A percentile compares a stretch with the other conserved stretches of the same genome.
phyloP scores from a whole-genome alignment of 2,329 filamentous ascomycete genomes.

The Tolypocladium pustulatum region DNA sequence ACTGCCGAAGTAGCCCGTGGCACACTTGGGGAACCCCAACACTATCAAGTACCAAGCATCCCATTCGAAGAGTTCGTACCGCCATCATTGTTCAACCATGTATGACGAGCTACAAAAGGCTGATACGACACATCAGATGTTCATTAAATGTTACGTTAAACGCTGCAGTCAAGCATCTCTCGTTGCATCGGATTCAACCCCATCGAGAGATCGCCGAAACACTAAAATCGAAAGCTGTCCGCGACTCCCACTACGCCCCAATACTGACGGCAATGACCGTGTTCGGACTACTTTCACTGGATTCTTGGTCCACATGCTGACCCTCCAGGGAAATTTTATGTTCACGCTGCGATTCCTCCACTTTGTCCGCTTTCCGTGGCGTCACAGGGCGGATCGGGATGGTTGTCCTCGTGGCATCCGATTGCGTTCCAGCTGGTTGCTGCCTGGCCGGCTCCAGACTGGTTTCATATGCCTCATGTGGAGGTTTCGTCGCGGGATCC shows the following conservation, averaged over 20 bases:
- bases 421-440: not conserved
- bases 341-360: not conserved
- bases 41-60: no score
- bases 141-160: not conserved
- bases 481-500: not conserved
- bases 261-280: slow-evolving; percentile 7
- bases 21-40: not conserved
- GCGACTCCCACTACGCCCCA: not conserved
- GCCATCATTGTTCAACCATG: no score
- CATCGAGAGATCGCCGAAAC: not conserved
- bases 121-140: not conserved
- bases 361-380: not conserved
- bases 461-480: not conserved
- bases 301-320: not conserved
- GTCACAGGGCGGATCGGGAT: not conserved
- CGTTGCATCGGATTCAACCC: not conserved
- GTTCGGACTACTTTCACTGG: slow-evolving; percentile 5
- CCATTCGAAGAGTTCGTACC: no score
- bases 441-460: not conserved
- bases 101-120: no score
- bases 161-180: not conserved
- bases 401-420: not conserved
- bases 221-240: not conserved
- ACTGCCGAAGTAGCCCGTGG: no score
- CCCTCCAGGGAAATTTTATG: not conserved